These are phyloP conservation scores for Cutaneotrichosporon cutaneum DNA, from an alignment of 1,284 basidiomycete genomes.

Conservation along the genomic window DNA sequence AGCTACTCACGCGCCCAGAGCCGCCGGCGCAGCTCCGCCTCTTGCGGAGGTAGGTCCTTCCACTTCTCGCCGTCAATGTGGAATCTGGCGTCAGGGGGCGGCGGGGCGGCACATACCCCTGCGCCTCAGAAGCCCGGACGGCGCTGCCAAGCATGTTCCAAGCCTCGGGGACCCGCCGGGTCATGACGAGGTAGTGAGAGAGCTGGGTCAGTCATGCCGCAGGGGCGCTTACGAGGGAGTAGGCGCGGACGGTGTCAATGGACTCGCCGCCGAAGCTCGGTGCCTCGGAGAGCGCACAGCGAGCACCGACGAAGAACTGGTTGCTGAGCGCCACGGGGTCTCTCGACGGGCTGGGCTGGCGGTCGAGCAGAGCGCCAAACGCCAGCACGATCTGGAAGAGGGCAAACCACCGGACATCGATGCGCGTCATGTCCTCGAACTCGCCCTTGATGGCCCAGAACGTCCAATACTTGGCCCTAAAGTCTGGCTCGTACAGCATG, in stretches of 20 bases:
- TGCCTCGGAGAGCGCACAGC: slow-evolving; percentile 31
- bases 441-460: slow-evolving; percentile 33
- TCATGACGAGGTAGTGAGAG: slow-evolving; percentile 32
- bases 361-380: slow-evolving; percentile 35
- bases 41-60: slow-evolving; percentile 29
- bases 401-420: slow-evolving; percentile 38
- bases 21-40: slow-evolving; percentile 36
- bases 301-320: slow-evolving; percentile 30
- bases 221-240: slow-evolving; percentile 26
- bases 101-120: slow-evolving; percentile 28
- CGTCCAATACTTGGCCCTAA: slow-evolving; percentile 26
- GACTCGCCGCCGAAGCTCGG: slow-evolving; percentile 35
- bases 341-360: slow-evolving; percentile 12
- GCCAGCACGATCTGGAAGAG: slow-evolving; percentile 38
- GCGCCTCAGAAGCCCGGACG: slow-evolving; percentile 34
- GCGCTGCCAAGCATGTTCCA: slow-evolving; percentile 38
- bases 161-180: slow-evolving; percentile 34
- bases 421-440: slow-evolving; percentile 28
- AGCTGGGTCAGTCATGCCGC: slow-evolving; percentile 23
- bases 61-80: slow-evolving; percentile 39
- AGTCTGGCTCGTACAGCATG: slow-evolving; percentile 37
- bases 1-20: slow-evolving; percentile 39
- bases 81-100: slow-evolving; percentile 23
- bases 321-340: slow-evolving; percentile 29
- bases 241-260: slow-evolving; percentile 37